Base-by-base conservation (phyloP, 2,329 filamentous ascomycete genomes). In the Colletotrichum karsti region DNA sequence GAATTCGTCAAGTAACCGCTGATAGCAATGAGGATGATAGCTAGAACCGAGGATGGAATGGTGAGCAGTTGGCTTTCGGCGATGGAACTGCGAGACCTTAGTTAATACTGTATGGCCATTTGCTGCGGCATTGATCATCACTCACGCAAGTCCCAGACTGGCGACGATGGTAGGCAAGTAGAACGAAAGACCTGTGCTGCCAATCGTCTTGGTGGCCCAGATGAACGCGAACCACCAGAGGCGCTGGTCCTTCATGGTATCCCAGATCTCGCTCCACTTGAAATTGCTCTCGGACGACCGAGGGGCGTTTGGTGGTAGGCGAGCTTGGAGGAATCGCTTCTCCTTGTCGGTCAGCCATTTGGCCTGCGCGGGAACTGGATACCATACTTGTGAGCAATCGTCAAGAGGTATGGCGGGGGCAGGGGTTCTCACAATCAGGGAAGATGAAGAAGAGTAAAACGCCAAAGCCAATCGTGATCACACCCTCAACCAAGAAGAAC, bases 141-240 rank as follows among this genome's bases (percentile, higher is more conserved):
- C 42, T 24, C 82, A 83, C 69, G 15, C 10, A 7, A n/a, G 30
- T 15, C 51, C 15, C 28, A n/a, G 28, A 30, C 18, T 26, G 64
- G 78, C 71, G 73, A 85, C 83, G 42, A 46, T 46, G 42, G 42
- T 46, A 4, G 42, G 42, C 3, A 46, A 22, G 42, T 46, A 46
- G 42, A 46, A 46, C 8, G 42, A 46, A 8, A 46, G 42, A 87
- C 70, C 88, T 84, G 0, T 86, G 86, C 1, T 88, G 24, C 50
- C 50, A 10, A 54, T n/a, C 10, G 42, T 46, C 42, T 46, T 46
- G 0, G 42, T 24, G 2, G 42, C 42, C 42, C 20, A 46, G 20
- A 46, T 22, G 12, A 46, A 13, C 10, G 42, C 24, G 20, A 46
- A 46, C 42, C 42, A 46, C 42, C 42, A 46, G 3, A 46, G 42